Evolutionary conservation across 805 yeast genomes (phyloP), one percentile per base, ranked within the genome.

Genomic region (Candida caryicola): DNA sequence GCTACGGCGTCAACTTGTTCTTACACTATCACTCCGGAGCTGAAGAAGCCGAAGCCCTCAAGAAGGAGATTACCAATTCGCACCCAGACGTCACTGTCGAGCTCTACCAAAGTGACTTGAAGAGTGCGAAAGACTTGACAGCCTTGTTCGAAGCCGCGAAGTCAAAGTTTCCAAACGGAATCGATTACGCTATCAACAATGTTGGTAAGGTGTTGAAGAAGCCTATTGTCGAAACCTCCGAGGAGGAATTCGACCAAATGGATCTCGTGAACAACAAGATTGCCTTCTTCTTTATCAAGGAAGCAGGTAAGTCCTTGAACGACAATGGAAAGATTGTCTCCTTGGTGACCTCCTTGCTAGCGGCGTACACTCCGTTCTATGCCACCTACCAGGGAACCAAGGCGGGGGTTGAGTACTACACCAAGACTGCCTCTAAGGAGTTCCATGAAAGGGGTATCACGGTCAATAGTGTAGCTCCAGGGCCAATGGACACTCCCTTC

Each of bases 191-290:
- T n/a, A 66, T 81, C 49, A 80, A 80, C 62, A 79, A 77, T 46
- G 81, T 79, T 28, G 87, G 87, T 37, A 76, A 61, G 69, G 86
- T 81, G 16, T 62, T 81, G 56, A 79, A 81, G 66, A 81, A 81
- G 54, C 75, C 78, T 26, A 49, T 80, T 35, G 60, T 59, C 23
- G 79, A 77, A n/a, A 63, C 72, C 40, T 42, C 74, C n/a, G 71
- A 74, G 37, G 66, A 60, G 19, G 86, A 81, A 51, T 81, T 63
- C 50, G 82, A 77, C 45, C 42, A 47, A 17, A 70, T 81, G 81
- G 71, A 72, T 47, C 52, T 57, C 25, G 57, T 71, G 55, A 81
- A 81, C 66, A 66, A 79, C 50, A 79, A 74, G 51, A 64, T 75
- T 25, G 82, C 86, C 1, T 81, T 78, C 54, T 73, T 78, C 54